Base-by-base conservation (phyloP, 129 eudicot species). In the Kitagawia praeruptora region DNA sequence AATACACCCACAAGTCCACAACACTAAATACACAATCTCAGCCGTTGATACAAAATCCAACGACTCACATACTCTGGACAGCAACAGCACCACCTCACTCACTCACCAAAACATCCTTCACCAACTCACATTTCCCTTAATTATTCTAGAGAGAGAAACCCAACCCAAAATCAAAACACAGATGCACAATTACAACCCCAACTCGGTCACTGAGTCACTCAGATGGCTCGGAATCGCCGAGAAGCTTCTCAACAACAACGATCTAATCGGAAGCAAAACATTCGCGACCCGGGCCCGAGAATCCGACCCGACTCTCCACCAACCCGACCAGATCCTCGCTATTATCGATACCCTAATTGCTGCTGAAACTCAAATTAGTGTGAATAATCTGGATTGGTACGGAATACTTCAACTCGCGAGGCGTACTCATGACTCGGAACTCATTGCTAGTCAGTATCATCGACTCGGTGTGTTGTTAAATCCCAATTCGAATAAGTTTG, bases 211-310 rank as follows among this genome's bases (percentile, higher is more conserved):
- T 9, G 98, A 95, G 82, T 96, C 97, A 14, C 87, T 88, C 56
- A 87, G 96, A 84, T 95, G 97, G 96, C 79, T 95, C 3, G 89
- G 89, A 10, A 88, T 90, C 78, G 93, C 96, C 77, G 98, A 89
- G 85, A 95, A 95, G 88, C 89, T 92, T 5, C 84, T 95, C 23
- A 75, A 87, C 48, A 77, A 82, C 37, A 91, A 93, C 7, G 98
- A 95, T 81, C 82, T 92, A 1, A 80, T 88, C 54, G 97, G 97
- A 0, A 86, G 96, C 86, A 92, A 88, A 79, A 84, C 97, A 34
- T 95, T 90, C 78, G 98, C 98, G 48, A 88, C 87, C 87, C 93
- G 97, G 14, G 98, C 97, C 4, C 86, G 93, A 9, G 98, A 94
- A 15, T 77, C 96, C 75, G 96, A 92, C 91, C 98, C 98, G 2